phyloP scores from a whole-genome alignment of 106 monocot genomes.

The Dendrobium nobile region DNA sequence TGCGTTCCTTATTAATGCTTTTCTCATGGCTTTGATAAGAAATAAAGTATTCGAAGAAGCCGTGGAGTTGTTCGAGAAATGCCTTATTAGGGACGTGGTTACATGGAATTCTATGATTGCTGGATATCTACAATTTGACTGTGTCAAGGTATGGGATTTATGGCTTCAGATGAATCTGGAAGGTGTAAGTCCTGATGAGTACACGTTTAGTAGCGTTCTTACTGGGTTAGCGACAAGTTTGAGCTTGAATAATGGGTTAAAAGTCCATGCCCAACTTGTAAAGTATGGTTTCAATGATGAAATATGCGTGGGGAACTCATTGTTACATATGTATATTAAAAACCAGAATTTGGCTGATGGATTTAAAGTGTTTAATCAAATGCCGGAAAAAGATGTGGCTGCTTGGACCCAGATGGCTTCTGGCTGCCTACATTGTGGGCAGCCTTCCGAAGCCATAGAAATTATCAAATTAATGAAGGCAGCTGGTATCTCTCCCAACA shows the following conservation, averaged over 20 bases:
- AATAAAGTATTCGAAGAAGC: conserved; percentile 31
- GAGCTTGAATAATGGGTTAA: conserved; percentile 25
- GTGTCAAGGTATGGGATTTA: conserved; percentile 37
- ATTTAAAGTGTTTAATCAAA: conserved; percentile 44
- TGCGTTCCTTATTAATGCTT: conserved; percentile 65
- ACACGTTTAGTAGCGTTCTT: conserved; percentile 67
- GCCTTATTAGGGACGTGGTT: conserved; percentile 36
- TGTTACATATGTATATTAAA: conserved; percentile 70
- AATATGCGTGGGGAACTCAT: conserved; percentile 50
- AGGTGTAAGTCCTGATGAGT: conserved; percentile 44
- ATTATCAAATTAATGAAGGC: conserved; percentile 41
- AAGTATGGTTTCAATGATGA: conserved; percentile 52
- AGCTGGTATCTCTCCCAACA: conserved; percentile 54
- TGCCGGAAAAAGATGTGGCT: conserved; percentile 54
- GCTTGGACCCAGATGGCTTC: conserved; percentile 79
- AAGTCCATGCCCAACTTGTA: conserved; percentile 56
- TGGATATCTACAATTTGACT: conserved; percentile 38
- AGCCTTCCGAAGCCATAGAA: conserved; percentile 41
- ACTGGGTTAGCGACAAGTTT: conserved; percentile 42
- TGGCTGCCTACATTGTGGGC: conserved; percentile 42
- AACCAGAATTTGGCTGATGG: conserved; percentile 21
- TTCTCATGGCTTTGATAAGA: conserved; percentile 43
- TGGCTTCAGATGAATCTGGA: conserved; percentile 55
- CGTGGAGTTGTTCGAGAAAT: conserved; percentile 43
- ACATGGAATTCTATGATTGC: conserved; percentile 83